Evolutionary conservation across 371 early-diverging fungal genomes (phyloP), one percentile per base, ranked within the genome.

Genomic region (Rhizopus sp.): DNA sequence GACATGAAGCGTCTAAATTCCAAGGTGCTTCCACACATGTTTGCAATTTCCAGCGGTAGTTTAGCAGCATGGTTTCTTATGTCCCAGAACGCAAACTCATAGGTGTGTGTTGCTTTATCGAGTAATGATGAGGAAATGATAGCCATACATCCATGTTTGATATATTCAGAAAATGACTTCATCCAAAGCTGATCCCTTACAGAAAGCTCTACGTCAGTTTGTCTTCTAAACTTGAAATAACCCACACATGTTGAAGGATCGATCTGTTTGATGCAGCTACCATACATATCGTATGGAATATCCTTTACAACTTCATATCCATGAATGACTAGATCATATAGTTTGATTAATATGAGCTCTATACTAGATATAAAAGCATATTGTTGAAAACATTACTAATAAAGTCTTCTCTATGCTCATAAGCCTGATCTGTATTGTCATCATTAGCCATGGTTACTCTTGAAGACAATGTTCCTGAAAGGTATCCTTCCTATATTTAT

Each of bases 31-130:
- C 60, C 61, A n/a, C 39, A 44, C 61, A 65, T 60, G 30, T 60
- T 65, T 15, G 53, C 31, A 16, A 65, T 57, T 3, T 65, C 17
- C 1, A 65, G 37, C 6, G 61, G 60, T 7, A 65, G 6, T 46
- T 44, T 65, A 12, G 40, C 41, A 41, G 2, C 0, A 15, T n/a
- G 1, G 49, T 49, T 41, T 34, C 49, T 65, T 54, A 60, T 60
- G 30, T 65, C 61, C 66, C 66, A 65, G 40, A 65, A 65, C 5
- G 61, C 60, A 57, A 60, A 65, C 7, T 57, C 45, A 13, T 57
- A 60, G 10, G 49, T 49, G 2, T 65, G 66, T 12, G 66, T 65
- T 1, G 66, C 55, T 15, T 53, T 48, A 33, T 64, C 64, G 0
- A 15, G 16, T 5, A 55, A 3, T 7, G 33, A 31, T 0, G 66